Percentiles rank a stretch among this genome's conserved stretches.
phyloP scores from a whole-genome alignment of 768 basidiomycete species.

The Holtermanniella nyarrowii region DNA sequence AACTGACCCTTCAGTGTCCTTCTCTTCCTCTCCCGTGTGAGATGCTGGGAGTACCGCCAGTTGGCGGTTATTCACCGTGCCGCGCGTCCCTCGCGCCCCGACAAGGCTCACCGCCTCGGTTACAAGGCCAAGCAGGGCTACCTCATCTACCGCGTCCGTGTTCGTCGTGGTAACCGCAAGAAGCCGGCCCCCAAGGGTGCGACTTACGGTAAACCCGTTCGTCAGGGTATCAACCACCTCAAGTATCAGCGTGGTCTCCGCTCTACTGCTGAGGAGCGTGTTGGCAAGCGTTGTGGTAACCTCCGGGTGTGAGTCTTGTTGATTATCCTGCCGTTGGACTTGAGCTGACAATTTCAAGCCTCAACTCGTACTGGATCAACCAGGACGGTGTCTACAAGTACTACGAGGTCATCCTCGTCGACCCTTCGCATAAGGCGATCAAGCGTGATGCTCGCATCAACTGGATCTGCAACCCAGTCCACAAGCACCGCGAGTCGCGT shows the following conservation, averaged over 20 bases:
- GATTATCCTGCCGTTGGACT: neutral
- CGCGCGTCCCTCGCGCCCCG: constrained; percentile 93
- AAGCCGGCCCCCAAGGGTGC: constrained; percentile 99
- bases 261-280: constrained; percentile 94
- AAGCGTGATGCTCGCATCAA: constrained; percentile 94
- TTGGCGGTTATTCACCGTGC: constrained; percentile 97
- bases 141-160: constrained; percentile 92
- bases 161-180: constrained; percentile 97
- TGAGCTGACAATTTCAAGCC: constrained; percentile 12
- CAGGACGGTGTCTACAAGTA: constrained; percentile 99
- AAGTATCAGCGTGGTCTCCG: constrained; percentile 91
- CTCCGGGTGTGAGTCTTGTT: constrained; percentile 56
- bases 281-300: constrained; percentile 91
- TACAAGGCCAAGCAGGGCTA: constrained; percentile 99
- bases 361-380: constrained; percentile 91
- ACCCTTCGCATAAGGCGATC: constrained; percentile 54
- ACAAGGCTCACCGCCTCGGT: constrained; percentile 95
- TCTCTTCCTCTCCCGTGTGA: constrained; percentile 92
- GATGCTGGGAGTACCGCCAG: constrained; percentile 99
- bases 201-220: constrained; percentile 97
- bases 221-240: constrained; percentile 98
- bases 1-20: constrained; percentile 75
- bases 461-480: constrained; percentile 97
- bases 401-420: constrained; percentile 97
- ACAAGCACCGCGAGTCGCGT: constrained; percentile 96